phyloP scores from a whole-genome alignment of 345 rosid genomes.

The Hibiscus tridactylites region DNA sequence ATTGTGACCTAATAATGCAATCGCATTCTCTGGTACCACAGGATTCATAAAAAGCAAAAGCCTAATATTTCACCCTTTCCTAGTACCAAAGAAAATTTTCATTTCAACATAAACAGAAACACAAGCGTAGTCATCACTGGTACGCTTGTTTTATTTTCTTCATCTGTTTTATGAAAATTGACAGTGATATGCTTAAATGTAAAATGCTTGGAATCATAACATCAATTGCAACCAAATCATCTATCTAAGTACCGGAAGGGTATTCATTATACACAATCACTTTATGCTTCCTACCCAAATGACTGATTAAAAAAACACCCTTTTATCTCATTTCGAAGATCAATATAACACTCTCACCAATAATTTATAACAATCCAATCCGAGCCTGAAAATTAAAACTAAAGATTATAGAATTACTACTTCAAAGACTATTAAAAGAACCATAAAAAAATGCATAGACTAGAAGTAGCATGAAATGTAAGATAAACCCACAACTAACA shows the following conservation, averaged over 20 bases:
- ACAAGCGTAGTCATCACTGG: background rate
- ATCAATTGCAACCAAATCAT: background rate
- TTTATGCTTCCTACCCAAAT: background rate
- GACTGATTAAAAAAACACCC: background rate
- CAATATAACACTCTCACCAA: background rate
- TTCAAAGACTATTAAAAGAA: background rate
- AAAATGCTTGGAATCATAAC: background rate
- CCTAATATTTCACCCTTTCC: background rate
- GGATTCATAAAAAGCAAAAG: background rate
- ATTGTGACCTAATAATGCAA: background rate
- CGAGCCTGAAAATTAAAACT: background rate
- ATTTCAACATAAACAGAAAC: background rate
- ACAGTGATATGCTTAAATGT: background rate
- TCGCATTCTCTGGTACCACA: background rate
- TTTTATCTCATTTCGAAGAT: background rate
- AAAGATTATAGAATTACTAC: background rate
- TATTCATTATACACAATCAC: background rate
- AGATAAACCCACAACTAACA: background rate
- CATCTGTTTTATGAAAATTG: background rate
- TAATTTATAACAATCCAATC: background rate
- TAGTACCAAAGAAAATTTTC: background rate
- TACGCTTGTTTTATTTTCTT: background rate
- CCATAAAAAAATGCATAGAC: conserved; percentile 2
- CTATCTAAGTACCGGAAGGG: background rate
- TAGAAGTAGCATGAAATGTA: background rate